Evolutionary conservation across 2,329 filamentous ascomycete genomes (phyloP).

Genomic region (Penicillium sp.): DNA sequence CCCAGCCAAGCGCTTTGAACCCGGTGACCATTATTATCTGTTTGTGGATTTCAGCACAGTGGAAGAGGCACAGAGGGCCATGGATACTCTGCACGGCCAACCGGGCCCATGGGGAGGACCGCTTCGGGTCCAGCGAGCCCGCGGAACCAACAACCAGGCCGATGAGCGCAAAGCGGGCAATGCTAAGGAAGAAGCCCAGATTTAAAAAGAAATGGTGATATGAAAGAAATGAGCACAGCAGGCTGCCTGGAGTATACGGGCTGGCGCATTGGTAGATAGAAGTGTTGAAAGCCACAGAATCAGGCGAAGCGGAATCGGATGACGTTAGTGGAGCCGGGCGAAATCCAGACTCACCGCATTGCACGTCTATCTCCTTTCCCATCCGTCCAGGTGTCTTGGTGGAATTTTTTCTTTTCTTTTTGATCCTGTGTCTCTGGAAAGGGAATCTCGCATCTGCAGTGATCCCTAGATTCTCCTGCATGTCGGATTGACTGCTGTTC

Average conservation of each 20-base stretch:
- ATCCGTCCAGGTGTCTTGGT: neutral
- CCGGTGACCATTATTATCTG: slow-evolving; percentile 61
- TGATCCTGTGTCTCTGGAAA: neutral
- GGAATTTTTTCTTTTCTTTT: slow-evolving; percentile 4
- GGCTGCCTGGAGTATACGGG: too few species aligned
- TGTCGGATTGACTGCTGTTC: slow-evolving; percentile 8
- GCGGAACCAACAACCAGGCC: slow-evolving; percentile 25
- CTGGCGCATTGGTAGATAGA: neutral
- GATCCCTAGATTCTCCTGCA: slow-evolving; percentile 1
- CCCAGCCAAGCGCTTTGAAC: slow-evolving; percentile 52
- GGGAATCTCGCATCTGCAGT: neutral
- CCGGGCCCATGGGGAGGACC: slow-evolving; percentile 42
- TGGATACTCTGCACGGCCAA: slow-evolving; percentile 44
- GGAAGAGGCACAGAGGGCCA: slow-evolving; percentile 55
- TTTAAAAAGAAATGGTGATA: neutral
- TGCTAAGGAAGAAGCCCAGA: neutral
- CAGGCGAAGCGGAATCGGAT: slow-evolving; percentile 17
- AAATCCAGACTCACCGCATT: slow-evolving; percentile 27
- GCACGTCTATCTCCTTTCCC: slow-evolving; percentile 1
- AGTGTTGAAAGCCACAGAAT: slow-evolving; percentile 5
- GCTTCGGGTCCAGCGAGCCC: slow-evolving; percentile 41
- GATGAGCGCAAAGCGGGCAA: too few species aligned
- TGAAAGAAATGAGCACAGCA: too few species aligned
- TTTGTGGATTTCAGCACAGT: slow-evolving; percentile 61
- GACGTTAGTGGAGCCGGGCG: slow-evolving; percentile 27